phyloP scores from a whole-genome alignment of 2,329 filamentous ascomycete genomes.

The Alternaria infectoria region DNA sequence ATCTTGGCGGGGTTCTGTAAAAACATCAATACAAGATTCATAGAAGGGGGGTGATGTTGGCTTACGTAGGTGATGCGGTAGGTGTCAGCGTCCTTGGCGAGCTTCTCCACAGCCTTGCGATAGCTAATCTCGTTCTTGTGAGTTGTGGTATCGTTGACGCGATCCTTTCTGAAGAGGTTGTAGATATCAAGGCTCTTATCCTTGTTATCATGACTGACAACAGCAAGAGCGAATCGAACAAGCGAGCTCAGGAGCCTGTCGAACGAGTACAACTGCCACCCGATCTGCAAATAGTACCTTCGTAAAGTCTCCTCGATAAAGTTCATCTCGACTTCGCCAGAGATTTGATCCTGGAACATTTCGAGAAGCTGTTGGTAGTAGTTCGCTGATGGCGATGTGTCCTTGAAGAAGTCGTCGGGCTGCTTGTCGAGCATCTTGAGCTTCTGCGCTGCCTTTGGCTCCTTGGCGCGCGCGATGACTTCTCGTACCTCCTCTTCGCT shows the following conservation, averaged over 20 bases:
- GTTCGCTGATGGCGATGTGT: conserved; percentile 66
- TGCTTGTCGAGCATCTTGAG: conserved; percentile 84
- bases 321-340: conserved; percentile 78
- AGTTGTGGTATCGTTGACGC: conserved; percentile 82
- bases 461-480: conserved; percentile 75
- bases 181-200: conserved; percentile 94
- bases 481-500: conserved; percentile 75
- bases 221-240: conserved; percentile 79
- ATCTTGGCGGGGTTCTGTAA: conserved; percentile 64
- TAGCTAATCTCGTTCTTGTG: conserved; percentile 89
- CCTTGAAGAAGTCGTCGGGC: conserved; percentile 74
- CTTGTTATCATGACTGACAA: conserved; percentile 84
- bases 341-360: conserved; percentile 85
- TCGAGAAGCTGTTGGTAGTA: conserved; percentile 87
- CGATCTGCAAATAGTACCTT: conserved; percentile 87
- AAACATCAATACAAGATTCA: conserved; percentile 31
- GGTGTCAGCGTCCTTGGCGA: conserved; percentile 89
- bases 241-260: conserved; percentile 86
- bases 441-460: conserved; percentile 79
- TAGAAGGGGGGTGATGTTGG: conserved; percentile 28
- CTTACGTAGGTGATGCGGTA: conserved; percentile 91
- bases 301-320: conserved; percentile 90
- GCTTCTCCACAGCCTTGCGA: conserved; percentile 89
- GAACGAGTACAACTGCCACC: conserved; percentile 93
- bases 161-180: conserved; percentile 81